Base-by-base conservation (phyloP, 208 protist genomes). In the Wallacemonas sp. region DNA sequence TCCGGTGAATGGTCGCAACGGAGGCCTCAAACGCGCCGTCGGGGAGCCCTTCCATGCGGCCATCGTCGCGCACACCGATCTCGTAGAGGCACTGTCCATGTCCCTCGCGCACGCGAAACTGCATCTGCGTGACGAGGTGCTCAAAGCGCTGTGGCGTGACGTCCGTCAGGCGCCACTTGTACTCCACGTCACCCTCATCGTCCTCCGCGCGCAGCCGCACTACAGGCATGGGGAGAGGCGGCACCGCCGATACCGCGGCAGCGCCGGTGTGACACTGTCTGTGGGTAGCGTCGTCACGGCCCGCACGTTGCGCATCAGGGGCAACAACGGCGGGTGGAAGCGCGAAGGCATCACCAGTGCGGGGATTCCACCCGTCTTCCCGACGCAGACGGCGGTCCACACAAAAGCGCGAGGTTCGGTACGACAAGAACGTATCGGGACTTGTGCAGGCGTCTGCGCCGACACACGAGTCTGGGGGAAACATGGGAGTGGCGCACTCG, bases 141-240 rank as follows among this genome's bases (percentile, higher is more conserved):
- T 97, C 79, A 30, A 98, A 83, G 34, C 97, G 81, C 10, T 74
- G 63, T 12, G 68, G 57, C 0, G 92, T 89, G 55, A 94, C 66
- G 24, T 66, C 76, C 0, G 92, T 84, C 10, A 98, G 84, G 26
- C 97, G 92, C 87, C 92, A 97, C 76, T 98, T 98, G 80, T 98
- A 98, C 79, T 98, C 96, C 34, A 98, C 83, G 76, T 96, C 90
- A 22, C 97, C 97, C 59, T 96, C 89, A 34, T 98, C 94, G 37
- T 95, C 83, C 64, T 98, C 97, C 32, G 79, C 78, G 15, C 38
- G 54, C 10, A 98, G 81, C 9, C 62, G 62, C 10, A 46, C 17
- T 30, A 65, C 15, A 3, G 38, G 76, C 69, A 13, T 52, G 46
- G 13, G 60, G 63, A 71, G 76, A 80, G 5, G 74, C 24, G 33